phyloP scores from a whole-genome alignment of 768 basidiomycete genomes.

The Boletus vermiculosoides region DNA sequence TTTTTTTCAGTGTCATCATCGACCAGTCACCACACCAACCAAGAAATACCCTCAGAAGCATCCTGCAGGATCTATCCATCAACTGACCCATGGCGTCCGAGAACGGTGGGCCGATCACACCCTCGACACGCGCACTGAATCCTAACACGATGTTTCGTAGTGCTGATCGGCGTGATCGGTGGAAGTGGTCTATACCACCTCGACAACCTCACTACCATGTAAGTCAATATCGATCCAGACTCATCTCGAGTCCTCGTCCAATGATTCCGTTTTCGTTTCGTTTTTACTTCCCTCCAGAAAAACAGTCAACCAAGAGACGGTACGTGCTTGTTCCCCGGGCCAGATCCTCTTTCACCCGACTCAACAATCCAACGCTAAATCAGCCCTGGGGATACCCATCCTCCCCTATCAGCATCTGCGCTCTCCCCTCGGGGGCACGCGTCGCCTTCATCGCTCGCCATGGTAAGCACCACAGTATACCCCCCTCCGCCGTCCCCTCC shows the following conservation, averaged over 20 bases:
- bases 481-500: conserved; percentile 77
- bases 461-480: conserved; percentile 74
- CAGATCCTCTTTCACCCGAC: not conserved
- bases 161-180: conserved; percentile 86
- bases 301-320: conserved; percentile 78
- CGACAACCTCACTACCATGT: conserved; percentile 88
- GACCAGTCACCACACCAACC: not conserved
- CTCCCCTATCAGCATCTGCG: conserved; percentile 87
- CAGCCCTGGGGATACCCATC: conserved; percentile 94
- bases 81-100: conserved; percentile 14
- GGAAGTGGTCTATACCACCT: conserved; percentile 92
- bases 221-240: conserved; percentile 32
- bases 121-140: not conserved
- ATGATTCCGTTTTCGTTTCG: not conserved
- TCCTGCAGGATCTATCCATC: not conserved
- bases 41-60: not conserved
- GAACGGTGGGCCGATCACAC: conserved; percentile 11
- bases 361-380: not conserved
- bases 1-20: not conserved
- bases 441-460: conserved; percentile 94
- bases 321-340: conserved; percentile 39
- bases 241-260: not conserved
- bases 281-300: conserved; percentile 46
- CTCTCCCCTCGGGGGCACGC: conserved; percentile 75
- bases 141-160: conserved; percentile 34